A percentile compares a stretch with the other conserved stretches of the same genome.
Conservation (phyloP, 148 eudicot genomes). For the Rhododendron griersonianum region DNA sequence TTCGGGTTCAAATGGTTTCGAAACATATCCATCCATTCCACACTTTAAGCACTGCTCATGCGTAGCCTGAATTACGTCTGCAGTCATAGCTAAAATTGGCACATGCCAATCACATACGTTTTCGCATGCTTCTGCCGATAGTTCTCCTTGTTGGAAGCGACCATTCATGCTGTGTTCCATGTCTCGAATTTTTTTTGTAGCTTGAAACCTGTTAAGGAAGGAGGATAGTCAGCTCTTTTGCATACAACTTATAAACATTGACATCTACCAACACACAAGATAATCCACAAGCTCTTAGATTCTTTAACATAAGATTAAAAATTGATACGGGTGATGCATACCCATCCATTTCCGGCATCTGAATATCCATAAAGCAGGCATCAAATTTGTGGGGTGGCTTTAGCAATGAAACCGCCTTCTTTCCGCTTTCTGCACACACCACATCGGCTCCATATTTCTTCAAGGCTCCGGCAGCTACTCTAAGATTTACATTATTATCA, state of each 20-base stretch:
- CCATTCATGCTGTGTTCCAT: slow-evolving; percentile 46
- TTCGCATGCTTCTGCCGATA: slow-evolving; percentile 27
- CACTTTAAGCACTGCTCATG: slow-evolving; percentile 66
- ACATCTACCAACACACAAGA: neutral
- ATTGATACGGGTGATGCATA: slow-evolving; percentile 23
- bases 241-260: neutral
- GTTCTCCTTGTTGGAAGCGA: slow-evolving; percentile 23
- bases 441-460: slow-evolving; percentile 96
- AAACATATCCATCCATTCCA: slow-evolving; percentile 97
- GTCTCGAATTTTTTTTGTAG: slow-evolving; percentile 66
- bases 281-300: neutral
- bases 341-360: slow-evolving; percentile 99
- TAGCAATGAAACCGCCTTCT: slow-evolving; percentile 56
- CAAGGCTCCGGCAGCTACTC: slow-evolving; percentile 85
- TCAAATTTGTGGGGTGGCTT: slow-evolving; percentile 73
- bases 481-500: slow-evolving; percentile 77
- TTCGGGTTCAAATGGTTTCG: slow-evolving; percentile 92
- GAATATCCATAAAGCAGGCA: slow-evolving; percentile 98
- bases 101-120: slow-evolving; percentile 63
- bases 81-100: slow-evolving; percentile 94
- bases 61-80: slow-evolving; percentile 95
- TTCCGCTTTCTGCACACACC: slow-evolving; percentile 76
- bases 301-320: neutral
- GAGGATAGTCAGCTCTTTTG: neutral
- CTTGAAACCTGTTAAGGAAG: slow-evolving; percentile 65